Percentiles rank a stretch among this genome's conserved stretches.
These are phyloP conservation scores for Lumnitzera littorea DNA, from an alignment of 345 rosid species.

Conservation along the genomic window DNA sequence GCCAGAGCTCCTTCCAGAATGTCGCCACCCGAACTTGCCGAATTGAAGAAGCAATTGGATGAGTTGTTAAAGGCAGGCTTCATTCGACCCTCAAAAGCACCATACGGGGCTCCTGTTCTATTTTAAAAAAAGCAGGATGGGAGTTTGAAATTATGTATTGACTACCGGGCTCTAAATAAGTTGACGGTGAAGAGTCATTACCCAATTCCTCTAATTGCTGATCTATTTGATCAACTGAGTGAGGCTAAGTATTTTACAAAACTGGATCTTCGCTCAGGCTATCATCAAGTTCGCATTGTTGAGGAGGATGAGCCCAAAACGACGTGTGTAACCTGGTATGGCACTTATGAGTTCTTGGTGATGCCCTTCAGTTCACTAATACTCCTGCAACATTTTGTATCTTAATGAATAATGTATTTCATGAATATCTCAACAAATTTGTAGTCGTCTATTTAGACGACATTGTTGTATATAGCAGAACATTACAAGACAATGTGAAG, in stretches of 20 bases:
- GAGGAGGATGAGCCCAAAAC: not conserved
- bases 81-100: not conserved
- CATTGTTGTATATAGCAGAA: no score
- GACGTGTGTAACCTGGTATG: not conserved
- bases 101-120: not conserved
- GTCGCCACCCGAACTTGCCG: no score
- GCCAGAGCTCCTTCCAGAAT: no score
- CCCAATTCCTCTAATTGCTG: not conserved
- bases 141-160: not conserved
- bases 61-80: no score
- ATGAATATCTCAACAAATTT: no score
- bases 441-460: no score
- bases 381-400: not conserved
- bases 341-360: not conserved
- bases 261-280: not conserved
- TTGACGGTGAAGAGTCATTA: not conserved
- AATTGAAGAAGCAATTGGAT: no score
- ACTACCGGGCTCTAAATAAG: not conserved
- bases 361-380: not conserved
- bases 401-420: no score
- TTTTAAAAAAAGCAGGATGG: not conserved
- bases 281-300: not conserved
- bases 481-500: no score
- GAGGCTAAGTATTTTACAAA: not conserved
- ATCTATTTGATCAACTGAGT: not conserved